Evolutionary conservation across 192 early-diverging fungal species (phyloP), one percentile per base, ranked within the genome.

Genomic region (Coemansia sp.): DNA sequence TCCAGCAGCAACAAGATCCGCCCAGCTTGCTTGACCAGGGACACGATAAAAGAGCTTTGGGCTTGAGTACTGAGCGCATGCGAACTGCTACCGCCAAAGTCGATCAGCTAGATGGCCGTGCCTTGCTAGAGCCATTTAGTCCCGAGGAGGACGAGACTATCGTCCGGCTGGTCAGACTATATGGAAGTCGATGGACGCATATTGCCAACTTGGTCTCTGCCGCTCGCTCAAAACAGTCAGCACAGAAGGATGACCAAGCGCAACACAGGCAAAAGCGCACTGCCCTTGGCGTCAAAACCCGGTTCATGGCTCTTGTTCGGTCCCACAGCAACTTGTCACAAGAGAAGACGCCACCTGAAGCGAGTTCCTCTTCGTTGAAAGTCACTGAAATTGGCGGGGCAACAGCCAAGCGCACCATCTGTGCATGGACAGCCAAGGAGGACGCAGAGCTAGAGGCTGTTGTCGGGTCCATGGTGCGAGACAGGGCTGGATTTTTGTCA

Each of bases 141-240:
- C 34, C 57, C 8, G 62, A 70, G 3, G 77, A 79, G 29, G 77
- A 79, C 55, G 52, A 49, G 20, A 36, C 52, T 39, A 62, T 79
- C 9, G 16, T 68, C 40, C 46, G 72, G n/a, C 44, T 79, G 18
- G 65, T 79, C 12, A 57, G 69, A 9, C 24, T 73, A 16, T 63
- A 68, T 39, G 77, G 77, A 20, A 43, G 40, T 10, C 41, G 53
- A 46, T 79, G 77, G 77, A 24, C 46, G 3, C 18, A 61, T 15
- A 68, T 79, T 49, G 53, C 77, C 27, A 66, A 34, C 36, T 34
- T 79, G 63, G n/a, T 79, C 36, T 65, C 64, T 2, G 44, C 38
- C 12, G 57, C 64, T 9, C 29, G 16, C n/a, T 29, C 29, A 13
- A 57, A 57, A 2, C 47, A 66, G 5, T 6, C 12, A 38, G 29